Conservation (phyloP, 2,329 filamentous ascomycete species). For the Fusarium sp. region DNA sequence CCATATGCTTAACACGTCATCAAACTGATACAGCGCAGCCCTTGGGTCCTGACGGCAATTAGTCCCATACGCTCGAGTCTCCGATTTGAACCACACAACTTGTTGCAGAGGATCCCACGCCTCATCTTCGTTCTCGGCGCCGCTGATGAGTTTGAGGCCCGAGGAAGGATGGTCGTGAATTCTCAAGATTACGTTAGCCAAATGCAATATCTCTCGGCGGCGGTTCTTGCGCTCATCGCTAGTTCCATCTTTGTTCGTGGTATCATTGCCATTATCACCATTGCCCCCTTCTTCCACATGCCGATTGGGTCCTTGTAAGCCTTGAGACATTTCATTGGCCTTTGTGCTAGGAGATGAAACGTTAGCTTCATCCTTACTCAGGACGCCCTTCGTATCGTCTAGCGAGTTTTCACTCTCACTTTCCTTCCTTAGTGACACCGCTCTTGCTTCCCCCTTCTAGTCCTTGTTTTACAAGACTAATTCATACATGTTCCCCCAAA, state of each 20-base stretch:
- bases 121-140: not conserved
- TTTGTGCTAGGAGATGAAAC: too few species aligned
- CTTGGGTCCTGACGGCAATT: not conserved
- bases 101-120: not conserved
- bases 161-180: not conserved
- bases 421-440: rapidly evolving
- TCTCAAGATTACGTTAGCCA: not conserved
- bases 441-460: rapidly evolving
- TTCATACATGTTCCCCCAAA: constrained; percentile 45
- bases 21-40: not conserved
- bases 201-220: not conserved
- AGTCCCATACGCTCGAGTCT: not conserved
- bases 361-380: too few species aligned
- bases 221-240: not conserved
- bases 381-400: too few species aligned
- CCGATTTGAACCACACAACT: not conserved
- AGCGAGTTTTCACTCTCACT: rapidly evolving
- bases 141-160: not conserved
- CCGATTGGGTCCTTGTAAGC: too few species aligned
- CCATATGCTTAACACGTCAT: not conserved
- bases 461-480: constrained; percentile 33
- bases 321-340: too few species aligned
- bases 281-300: too few species aligned
- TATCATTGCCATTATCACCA: not conserved
- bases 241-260: not conserved